Evolutionary conservation across 2,329 filamentous ascomycete genomes (phyloP), one percentile per base, ranked within the genome.

Genomic region (Diaporthe batatas): DNA sequence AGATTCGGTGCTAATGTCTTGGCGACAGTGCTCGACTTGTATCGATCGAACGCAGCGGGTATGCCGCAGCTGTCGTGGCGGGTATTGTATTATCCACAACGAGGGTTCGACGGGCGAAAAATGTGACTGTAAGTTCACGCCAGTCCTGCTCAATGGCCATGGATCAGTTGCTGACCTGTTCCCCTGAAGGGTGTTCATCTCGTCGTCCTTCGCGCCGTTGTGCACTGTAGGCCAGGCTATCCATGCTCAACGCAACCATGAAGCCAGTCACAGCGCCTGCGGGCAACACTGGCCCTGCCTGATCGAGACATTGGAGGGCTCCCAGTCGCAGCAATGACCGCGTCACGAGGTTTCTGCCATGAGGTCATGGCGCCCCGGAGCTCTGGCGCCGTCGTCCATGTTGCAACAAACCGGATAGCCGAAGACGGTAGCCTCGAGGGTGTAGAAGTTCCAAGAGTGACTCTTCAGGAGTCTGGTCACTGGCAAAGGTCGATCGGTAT

Each of bases 71-170:
- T 98, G 95, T 81, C 88, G 88, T 54, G 92, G 93, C 70, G 93
- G 93, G 68, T 98, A 97, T 81, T 98, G 95, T 81, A 88, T 92
- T 74, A 87, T 92, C 71, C 94, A 97, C 80, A 95, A 97, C 76
- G 93, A 95, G 76, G 93, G 94, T 21, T 96, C 93, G 53, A 93
- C 92, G 16, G 25, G 44, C 11, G 67, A 73, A 83, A 86, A n/a
- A 91, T 87, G 47, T 81, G 85, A 74, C 47, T 76, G 87, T 89
- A 79, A 84, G 86, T 83, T 34, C n/a, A 62, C 18, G 47, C 36
- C 36, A 29, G 42, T n/a, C 6, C 29, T 11, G 25, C 11, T 18
- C 12, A n/a, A 6, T 29, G 3, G 21, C 25, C 39, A 2, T 23
- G 16, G 25, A 23, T n/a, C 23, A 25, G 25, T 64, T 23, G 68